Percentiles rank a stretch among this genome's conserved stretches.
These are phyloP conservation scores for Paxillus ammoniavirescens DNA, from an alignment of 768 basidiomycete genomes.

Conservation along the genomic window DNA sequence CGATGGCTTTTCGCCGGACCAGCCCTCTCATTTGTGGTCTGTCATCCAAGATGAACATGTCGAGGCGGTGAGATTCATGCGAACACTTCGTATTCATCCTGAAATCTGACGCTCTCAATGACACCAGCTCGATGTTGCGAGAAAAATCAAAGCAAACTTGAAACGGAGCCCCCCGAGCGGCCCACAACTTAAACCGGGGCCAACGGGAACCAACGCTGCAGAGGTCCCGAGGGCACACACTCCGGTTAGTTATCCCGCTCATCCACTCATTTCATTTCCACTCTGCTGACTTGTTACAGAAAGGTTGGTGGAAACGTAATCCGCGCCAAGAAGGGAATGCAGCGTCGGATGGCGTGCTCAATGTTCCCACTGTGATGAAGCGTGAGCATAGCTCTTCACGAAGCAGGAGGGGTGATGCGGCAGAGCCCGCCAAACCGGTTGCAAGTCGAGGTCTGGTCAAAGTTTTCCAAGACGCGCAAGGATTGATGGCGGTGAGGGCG, in stretches of 20 bases:
- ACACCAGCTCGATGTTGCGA: conserved; percentile 1
- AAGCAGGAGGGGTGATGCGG: no score
- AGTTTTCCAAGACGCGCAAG: conserved; percentile 1
- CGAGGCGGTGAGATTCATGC: conserved; percentile 1
- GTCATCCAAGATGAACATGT: background rate
- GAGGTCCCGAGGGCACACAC: no score
- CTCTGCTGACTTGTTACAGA: background rate
- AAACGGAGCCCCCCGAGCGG: no score
- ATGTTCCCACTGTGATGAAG: background rate
- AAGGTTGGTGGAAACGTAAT: background rate
- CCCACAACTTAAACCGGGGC: no score
- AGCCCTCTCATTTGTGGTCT: conserved; percentile 1
- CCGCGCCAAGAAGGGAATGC: background rate
- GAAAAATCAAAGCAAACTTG: background rate
- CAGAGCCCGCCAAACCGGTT: background rate
- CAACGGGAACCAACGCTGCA: no score
- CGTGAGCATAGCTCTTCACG: no score
- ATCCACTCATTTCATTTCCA: background rate
- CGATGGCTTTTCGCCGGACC: background rate
- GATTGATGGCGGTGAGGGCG: background rate
- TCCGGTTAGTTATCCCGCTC: background rate
- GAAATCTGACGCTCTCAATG: background rate
- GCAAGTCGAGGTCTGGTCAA: background rate
- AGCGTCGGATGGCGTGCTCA: background rate
- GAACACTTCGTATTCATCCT: background rate